These are phyloP conservation scores for Aspergillus sp. DNA, from an alignment of 2,329 filamentous ascomycete species.

Conservation along the genomic window DNA sequence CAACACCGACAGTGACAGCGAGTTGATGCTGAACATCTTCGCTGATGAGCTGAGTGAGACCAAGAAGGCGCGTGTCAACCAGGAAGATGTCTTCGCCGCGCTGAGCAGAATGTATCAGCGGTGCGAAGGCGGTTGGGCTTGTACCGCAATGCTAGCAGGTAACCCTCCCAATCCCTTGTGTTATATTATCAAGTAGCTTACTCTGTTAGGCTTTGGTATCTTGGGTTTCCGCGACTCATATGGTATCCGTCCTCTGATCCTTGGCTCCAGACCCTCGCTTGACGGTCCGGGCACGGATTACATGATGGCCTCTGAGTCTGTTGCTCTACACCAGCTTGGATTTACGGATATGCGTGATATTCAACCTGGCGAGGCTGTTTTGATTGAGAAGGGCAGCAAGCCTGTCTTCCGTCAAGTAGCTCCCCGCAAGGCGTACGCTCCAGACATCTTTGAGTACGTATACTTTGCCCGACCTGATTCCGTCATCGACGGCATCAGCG, in stretches of 20 bases:
- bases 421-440: constrained; percentile 67
- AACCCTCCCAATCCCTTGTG: constrained; percentile 17
- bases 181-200: constrained; percentile 6
- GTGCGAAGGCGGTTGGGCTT: constrained; percentile 75
- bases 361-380: constrained; percentile 78
- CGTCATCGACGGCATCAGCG: constrained; percentile 82
- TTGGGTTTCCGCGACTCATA: constrained; percentile 77
- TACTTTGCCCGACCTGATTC: constrained; percentile 84
- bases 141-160: constrained; percentile 77
- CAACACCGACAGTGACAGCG: constrained; percentile 87
- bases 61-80: constrained; percentile 76
- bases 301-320: constrained; percentile 87
- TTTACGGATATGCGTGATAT: constrained; percentile 77
- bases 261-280: constrained; percentile 70
- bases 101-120: constrained; percentile 70
- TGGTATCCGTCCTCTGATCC: constrained; percentile 78
- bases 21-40: constrained; percentile 85
- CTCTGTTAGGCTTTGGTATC: constrained; percentile 65
- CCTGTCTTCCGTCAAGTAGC: constrained; percentile 77
- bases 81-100: constrained; percentile 72
- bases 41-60: constrained; percentile 78
- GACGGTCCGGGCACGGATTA: constrained; percentile 72
- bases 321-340: constrained; percentile 78
- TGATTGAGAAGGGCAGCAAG: constrained; percentile 73
- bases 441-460: constrained; percentile 84